These are phyloP conservation scores for Sesbania bispinosa DNA, from an alignment of 306 rosid genomes.

Conservation along the genomic window DNA sequence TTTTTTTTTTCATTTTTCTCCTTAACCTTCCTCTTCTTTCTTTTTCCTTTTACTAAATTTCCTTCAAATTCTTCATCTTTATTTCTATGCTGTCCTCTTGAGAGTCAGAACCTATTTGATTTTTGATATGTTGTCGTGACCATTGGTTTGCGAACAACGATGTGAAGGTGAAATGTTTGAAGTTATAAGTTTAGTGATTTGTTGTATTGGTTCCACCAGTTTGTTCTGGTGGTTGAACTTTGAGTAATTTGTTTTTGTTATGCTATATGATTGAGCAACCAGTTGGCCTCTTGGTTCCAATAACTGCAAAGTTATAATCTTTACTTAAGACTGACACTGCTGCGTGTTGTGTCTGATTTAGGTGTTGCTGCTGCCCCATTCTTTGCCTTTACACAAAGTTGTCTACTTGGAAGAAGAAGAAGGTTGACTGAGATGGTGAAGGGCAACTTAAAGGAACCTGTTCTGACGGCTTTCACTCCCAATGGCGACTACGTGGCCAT, in stretches of 20 bases:
- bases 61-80: background rate
- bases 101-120: too few species aligned
- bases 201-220: background rate
- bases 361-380: background rate
- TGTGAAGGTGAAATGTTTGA: background rate
- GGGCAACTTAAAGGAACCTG: constrained; percentile 30
- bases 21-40: background rate
- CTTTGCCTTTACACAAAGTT: too few species aligned
- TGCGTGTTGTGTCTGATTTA: background rate
- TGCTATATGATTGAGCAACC: background rate
- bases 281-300: too few species aligned
- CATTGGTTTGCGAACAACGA: background rate
- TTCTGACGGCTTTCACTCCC: too few species aligned
- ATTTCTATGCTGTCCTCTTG: background rate
- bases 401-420: too few species aligned
- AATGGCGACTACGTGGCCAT: too few species aligned
- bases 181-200: background rate
- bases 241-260: background rate
- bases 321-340: background rate
- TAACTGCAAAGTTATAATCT: background rate
- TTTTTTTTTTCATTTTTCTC: background rate
- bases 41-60: background rate
- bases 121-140: background rate
- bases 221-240: background rate
- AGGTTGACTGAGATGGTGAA: constrained; percentile 31